Evolutionary conservation across 495 filamentous ascomycete genomes (phyloP), one percentile per base, ranked within the genome.

Genomic region (Talaromyces proteolyticus): DNA sequence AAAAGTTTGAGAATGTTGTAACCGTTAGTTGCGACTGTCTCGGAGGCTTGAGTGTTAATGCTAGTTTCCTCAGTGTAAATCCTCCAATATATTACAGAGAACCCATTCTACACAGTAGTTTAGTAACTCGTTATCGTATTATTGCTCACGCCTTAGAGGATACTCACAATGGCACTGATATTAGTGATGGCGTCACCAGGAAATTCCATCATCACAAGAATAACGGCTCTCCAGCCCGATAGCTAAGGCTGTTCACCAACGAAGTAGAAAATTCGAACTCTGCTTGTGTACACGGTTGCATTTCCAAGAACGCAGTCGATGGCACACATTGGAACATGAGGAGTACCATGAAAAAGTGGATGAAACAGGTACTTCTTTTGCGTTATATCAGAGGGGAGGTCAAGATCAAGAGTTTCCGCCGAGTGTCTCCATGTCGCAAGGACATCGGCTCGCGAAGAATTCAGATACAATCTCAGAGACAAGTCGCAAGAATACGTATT

Each of bases 11-110:
- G 58, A 46, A 73, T 70, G 2, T 64, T 68, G 44, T 64, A 70
- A 36, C 67, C 66, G 57, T 69, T 75, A 5, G 4, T 49, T 26
- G 67, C 55, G 8, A 64, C 63, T 16, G 60, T 56, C 17, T 75
- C 72, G 21, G 58, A 58, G n/a, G 67, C 51, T 34, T 58, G 53
- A 53, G 59, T 70, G 14, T 59, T 40, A 47, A 62, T 66, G 52
- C 57, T 59, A 36, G 58, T 53, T 44, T 73, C 72, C 51, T 73
- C 72, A 17, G 68, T 72, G 54, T 75, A 75, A 53, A 73, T 73
- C 52, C 72, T 69, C 69, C 69, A 75, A 43, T 73, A 68, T 7
- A 75, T 73, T 22, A 63, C 67, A 57, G 69, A 73, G 64, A 73
- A 75, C 22, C 72, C 70, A 64, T 73, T 68, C 72, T 76, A 20